These are phyloP conservation scores for Chamaenerion angustifolium DNA, from an alignment of 345 rosid genomes.

Conservation along the genomic window DNA sequence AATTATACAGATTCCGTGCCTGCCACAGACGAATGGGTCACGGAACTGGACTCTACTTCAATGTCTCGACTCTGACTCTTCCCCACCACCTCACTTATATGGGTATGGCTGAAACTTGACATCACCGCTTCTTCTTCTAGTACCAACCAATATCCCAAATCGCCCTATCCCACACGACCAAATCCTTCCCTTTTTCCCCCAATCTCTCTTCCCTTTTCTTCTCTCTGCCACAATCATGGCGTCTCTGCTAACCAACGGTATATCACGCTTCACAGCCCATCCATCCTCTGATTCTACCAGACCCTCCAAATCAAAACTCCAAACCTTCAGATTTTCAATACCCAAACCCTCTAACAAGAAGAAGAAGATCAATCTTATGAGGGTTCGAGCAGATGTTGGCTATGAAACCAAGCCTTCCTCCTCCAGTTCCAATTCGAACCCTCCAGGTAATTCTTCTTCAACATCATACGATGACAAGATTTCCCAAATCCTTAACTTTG, in stretches of 20 bases:
- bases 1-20: too few species aligned
- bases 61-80: too few species aligned
- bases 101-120: too few species aligned
- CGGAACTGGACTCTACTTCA: too few species aligned
- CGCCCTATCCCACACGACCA: too few species aligned
- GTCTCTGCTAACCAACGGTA: constrained; percentile 10
- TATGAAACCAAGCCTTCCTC: constrained; percentile 22
- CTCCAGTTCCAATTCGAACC: constrained; percentile 16
- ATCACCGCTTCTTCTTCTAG: too few species aligned
- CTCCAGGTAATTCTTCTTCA: constrained; percentile 29
- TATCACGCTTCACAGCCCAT: constrained; percentile 8
- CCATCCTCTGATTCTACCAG: constrained; percentile 3
- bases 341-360: constrained; percentile 11
- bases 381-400: constrained; percentile 37
- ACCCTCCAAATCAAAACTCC: constrained; percentile 16
- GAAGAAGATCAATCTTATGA: constrained; percentile 4
- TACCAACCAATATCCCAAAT: too few species aligned
- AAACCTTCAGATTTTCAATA: constrained; percentile 15
- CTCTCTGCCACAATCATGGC: constrained; percentile 1
- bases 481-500: constrained; percentile 48
- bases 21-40: too few species aligned
- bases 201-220: neutral
- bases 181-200: too few species aligned
- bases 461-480: constrained; percentile 46
- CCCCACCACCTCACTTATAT: too few species aligned